Percentiles rank a stretch among this genome's conserved stretches.
These are phyloP conservation scores for Metarhizium anisopliae DNA, from an alignment of 2,329 filamentous ascomycete genomes.

Conservation along the genomic window DNA sequence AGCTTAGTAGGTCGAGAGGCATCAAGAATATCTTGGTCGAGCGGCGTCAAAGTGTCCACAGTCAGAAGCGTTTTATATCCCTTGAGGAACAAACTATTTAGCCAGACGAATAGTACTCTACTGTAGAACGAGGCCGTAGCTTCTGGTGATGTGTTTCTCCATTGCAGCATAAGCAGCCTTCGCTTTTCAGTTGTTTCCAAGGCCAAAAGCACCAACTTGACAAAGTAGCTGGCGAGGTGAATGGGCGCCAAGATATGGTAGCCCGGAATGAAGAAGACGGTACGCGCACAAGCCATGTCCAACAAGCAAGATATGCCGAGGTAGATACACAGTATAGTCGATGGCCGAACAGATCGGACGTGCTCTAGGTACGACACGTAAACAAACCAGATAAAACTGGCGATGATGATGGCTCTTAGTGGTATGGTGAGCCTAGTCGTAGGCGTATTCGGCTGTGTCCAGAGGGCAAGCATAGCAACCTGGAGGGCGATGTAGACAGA, in stretches of 20 bases:
- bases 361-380: conserved; percentile 22
- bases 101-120: neutral
- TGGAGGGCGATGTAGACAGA: conserved; percentile 8
- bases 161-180: neutral
- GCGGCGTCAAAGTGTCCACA: neutral
- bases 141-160: neutral
- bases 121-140: neutral
- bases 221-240: conserved; percentile 14
- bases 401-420: conserved; percentile 9
- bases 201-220: conserved; percentile 20
- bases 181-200: neutral
- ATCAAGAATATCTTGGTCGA: neutral
- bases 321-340: conserved; percentile 20
- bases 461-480: conserved; percentile 11
- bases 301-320: conserved; percentile 21
- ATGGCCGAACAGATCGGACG: conserved; percentile 23
- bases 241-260: conserved; percentile 14
- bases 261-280: conserved; percentile 19
- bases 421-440: conserved; percentile 11
- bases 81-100: neutral
- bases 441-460: conserved; percentile 7
- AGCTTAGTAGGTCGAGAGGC: neutral
- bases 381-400: conserved; percentile 9
- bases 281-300: conserved; percentile 22
- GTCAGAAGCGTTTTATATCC: neutral